Evolutionary conservation across 2,329 filamentous ascomycete genomes (phyloP).

Genomic region (Golovinomyces cichoracearum): DNA sequence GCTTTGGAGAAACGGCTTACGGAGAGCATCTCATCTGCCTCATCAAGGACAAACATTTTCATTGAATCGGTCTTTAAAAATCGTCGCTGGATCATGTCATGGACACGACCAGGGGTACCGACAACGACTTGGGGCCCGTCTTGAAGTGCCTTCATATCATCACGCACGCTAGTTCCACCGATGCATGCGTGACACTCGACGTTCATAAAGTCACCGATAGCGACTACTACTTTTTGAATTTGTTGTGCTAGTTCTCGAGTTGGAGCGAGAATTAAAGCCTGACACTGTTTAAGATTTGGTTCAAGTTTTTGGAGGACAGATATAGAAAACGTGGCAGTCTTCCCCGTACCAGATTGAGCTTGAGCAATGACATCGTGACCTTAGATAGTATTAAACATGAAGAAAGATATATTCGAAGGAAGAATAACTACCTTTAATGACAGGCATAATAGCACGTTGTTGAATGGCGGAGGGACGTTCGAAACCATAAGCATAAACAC

Average conservation of each 20-base stretch:
- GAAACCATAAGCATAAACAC: slow-evolving; percentile 99
- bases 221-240: slow-evolving; percentile 97
- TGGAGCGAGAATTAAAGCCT: slow-evolving; percentile 91
- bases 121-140: slow-evolving; percentile 94
- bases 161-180: slow-evolving; percentile 89
- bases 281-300: slow-evolving; percentile 77
- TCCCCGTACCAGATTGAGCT: slow-evolving; percentile 98
- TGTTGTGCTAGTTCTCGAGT: slow-evolving; percentile 97
- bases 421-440: slow-evolving; percentile 69
- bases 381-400: slow-evolving; percentile 16
- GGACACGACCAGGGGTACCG: slow-evolving; percentile 91
- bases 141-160: slow-evolving; percentile 93
- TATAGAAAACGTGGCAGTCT: slow-evolving; percentile 99
- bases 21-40: slow-evolving; percentile 98
- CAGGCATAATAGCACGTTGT: slow-evolving; percentile 98
- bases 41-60: slow-evolving; percentile 99
- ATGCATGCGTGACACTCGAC: slow-evolving; percentile 98
- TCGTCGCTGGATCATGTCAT: slow-evolving; percentile 98
- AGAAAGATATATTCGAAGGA: slow-evolving; percentile 1
- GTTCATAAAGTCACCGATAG: slow-evolving; percentile 99
- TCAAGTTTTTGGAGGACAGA: slow-evolving; percentile 98
- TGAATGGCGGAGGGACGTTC: slow-evolving; percentile 98
- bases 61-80: slow-evolving; percentile 91
- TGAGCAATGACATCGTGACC: slow-evolving; percentile 98
- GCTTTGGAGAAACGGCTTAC: slow-evolving; percentile 24